Evolutionary conservation across 371 early-diverging fungal species (phyloP).

Genomic region (Mucor plumbeus): DNA sequence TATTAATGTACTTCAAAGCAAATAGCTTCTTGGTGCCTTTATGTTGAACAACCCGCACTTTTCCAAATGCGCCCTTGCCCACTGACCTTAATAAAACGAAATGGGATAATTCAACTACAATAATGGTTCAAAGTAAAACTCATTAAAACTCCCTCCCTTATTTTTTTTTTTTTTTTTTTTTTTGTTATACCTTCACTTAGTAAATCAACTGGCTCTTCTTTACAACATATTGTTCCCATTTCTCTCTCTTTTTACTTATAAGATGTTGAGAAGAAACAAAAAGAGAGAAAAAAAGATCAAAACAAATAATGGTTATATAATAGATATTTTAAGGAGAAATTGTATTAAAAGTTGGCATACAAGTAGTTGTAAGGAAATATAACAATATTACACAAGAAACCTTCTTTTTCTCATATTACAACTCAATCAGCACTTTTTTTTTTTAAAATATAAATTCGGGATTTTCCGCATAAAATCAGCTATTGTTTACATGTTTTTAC

Average conservation of each 20-base stretch:
- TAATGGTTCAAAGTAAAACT: background rate
- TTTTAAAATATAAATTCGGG: background rate
- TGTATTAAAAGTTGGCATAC: constrained; percentile 6
- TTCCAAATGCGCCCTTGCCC: constrained; percentile 80
- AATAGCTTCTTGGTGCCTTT: constrained; percentile 64
- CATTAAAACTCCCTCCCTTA: background rate
- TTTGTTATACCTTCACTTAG: constrained; percentile 43
- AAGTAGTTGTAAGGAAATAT: background rate
- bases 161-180: background rate
- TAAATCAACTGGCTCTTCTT: constrained; percentile 45
- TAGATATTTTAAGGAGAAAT: constrained; percentile 2
- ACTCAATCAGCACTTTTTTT: background rate
- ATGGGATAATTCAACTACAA: constrained; percentile 59
- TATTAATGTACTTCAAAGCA: constrained; percentile 70
- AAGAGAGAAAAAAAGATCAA: background rate
- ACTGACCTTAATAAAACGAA: constrained; percentile 72
- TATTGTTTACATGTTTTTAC: constrained; percentile 4
- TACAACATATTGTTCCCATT: constrained; percentile 52
- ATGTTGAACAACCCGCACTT: constrained; percentile 88
- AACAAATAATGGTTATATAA: background rate
- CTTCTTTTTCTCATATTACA: background rate
- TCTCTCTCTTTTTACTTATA: background rate
- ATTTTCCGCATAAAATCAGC: background rate
- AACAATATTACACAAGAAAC: constrained; percentile 5
- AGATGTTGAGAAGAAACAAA: background rate